Conservation (phyloP, 169 alveolate genomes). For the Cryptosporidium bovis region DNA sequence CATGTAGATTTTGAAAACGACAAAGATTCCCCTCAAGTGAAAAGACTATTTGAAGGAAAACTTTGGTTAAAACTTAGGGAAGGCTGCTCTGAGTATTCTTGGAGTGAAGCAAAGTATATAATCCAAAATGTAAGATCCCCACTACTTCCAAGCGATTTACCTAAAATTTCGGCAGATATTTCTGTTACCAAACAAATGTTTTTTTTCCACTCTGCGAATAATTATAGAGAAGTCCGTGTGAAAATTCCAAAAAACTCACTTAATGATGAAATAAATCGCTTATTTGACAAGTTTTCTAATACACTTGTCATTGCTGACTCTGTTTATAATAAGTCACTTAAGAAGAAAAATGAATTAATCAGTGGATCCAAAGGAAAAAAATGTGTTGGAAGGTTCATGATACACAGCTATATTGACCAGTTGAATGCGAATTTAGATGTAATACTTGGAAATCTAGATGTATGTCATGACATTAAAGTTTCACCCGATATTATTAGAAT, state of each 20-base stretch:
- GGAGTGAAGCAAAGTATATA: slow-evolving; percentile 66
- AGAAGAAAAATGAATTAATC: background rate
- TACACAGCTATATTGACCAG: slow-evolving; percentile 26
- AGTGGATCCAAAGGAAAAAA: background rate
- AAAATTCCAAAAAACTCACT: background rate
- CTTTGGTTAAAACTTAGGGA: slow-evolving; percentile 44
- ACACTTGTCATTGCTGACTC: slow-evolving; percentile 22
- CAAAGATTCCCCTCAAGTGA: background rate
- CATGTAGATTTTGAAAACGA: slow-evolving; percentile 14
- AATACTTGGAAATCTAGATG: slow-evolving; percentile 1
- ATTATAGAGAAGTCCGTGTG: background rate
- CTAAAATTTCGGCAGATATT: background rate
- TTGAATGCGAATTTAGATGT: slow-evolving; percentile 7
- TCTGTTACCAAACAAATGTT: background rate
- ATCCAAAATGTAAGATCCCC: background rate
- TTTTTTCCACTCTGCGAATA: background rate
- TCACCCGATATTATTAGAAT: slow-evolving; percentile 39
- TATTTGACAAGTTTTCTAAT: slow-evolving; percentile 9
- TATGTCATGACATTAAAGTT: background rate
- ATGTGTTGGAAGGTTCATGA: background rate
- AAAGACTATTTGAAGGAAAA: slow-evolving; percentile 20
- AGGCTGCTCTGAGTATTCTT: slow-evolving; percentile 2
- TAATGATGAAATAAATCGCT: slow-evolving; percentile 28
- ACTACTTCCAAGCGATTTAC: slow-evolving; percentile 2
- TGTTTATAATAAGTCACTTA: background rate